These are phyloP conservation scores for Zymoseptoria tritici DNA, from an alignment of 2,329 filamentous ascomycete genomes.

Conservation along the genomic window DNA sequence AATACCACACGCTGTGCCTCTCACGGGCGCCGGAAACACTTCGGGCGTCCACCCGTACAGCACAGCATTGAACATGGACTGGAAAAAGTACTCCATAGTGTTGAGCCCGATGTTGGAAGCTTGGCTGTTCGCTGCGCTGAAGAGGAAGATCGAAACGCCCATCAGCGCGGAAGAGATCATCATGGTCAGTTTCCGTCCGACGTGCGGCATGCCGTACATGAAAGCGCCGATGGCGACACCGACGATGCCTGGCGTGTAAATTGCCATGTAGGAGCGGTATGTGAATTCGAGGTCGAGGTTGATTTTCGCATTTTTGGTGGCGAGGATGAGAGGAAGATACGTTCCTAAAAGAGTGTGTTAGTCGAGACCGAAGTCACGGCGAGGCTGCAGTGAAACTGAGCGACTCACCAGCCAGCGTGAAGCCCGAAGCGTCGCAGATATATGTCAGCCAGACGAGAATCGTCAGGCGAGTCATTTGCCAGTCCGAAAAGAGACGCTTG, in stretches of 20 bases:
- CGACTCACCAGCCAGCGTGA: conserved; percentile 38
- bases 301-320: conserved; percentile 44
- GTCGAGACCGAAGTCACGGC: neutral
- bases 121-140: conserved; percentile 38
- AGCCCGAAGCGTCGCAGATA: conserved; percentile 45
- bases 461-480: conserved; percentile 39
- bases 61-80: conserved; percentile 46
- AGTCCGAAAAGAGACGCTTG: conserved; percentile 38
- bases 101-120: conserved; percentile 44
- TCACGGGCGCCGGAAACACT: conserved; percentile 44
- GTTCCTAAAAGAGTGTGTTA: conserved; percentile 27
- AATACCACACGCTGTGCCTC: conserved; percentile 44
- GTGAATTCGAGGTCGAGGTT: conserved; percentile 40
- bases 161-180: conserved; percentile 38
- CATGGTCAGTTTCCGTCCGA: conserved; percentile 43
- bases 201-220: conserved; percentile 40
- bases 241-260: conserved; percentile 46
- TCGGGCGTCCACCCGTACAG: conserved; percentile 48
- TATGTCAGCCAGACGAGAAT: conserved; percentile 46
- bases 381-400: neutral
- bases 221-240: conserved; percentile 45
- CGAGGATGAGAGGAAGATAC: conserved; percentile 46
- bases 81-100: conserved; percentile 48
- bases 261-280: conserved; percentile 49
- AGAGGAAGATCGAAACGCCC: conserved; percentile 40